These are phyloP conservation scores for Croton setiger DNA, from an alignment of 441 rosid species.

Conservation along the genomic window DNA sequence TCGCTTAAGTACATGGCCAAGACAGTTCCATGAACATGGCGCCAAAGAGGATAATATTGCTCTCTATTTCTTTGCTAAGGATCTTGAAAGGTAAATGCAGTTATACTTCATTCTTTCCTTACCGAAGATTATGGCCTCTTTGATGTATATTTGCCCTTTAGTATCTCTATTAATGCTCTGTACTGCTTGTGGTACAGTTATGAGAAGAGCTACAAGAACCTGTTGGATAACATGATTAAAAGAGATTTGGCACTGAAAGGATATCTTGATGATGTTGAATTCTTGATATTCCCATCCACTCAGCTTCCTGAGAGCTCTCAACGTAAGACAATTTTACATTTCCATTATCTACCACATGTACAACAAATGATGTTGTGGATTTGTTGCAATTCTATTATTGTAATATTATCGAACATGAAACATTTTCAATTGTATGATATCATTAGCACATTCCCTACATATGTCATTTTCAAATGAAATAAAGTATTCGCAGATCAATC, in stretches of 20 bases:
- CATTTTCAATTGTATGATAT: not conserved
- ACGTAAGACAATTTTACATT: constrained; percentile 51
- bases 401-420: not conserved
- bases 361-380: not conserved
- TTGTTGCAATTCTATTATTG: not conserved
- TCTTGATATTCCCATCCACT: constrained; percentile 82
- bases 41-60: constrained; percentile 90
- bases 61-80: constrained; percentile 94
- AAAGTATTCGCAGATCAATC: no score
- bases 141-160: not conserved
- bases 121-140: not conserved
- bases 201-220: constrained; percentile 68
- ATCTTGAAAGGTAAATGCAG: constrained; percentile 62
- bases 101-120: constrained; percentile 4
- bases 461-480: no score
- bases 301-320: constrained; percentile 84
- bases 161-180: constrained; percentile 10
- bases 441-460: not conserved
- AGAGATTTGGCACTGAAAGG: constrained; percentile 88
- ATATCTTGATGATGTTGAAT: constrained; percentile 66
- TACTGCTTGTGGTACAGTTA: constrained; percentile 54
- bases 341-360: constrained; percentile 9
- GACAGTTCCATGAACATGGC: constrained; percentile 68
- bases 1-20: constrained; percentile 78
- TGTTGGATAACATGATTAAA: constrained; percentile 77